Conservation (phyloP, 345 rosid genomes). For the Sonneratia caseolaris region DNA sequence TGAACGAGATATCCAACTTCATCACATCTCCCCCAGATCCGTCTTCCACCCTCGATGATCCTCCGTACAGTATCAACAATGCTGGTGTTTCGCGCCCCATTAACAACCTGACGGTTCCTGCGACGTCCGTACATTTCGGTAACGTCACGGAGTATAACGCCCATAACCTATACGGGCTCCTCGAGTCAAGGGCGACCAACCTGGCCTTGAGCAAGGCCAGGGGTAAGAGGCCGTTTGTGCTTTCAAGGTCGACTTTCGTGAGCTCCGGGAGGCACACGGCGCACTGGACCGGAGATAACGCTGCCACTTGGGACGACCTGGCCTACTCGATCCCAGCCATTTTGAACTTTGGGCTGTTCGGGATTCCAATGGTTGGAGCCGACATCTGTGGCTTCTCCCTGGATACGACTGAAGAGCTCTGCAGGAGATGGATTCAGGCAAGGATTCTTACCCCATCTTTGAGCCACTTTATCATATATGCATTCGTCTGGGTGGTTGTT, state of each 20-base stretch:
- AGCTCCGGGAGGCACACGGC: conserved; percentile 72
- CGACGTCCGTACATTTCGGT: conserved; percentile 45
- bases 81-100: conserved; percentile 23
- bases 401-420: conserved; percentile 59
- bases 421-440: conserved; percentile 74
- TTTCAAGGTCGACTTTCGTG: conserved; percentile 60
- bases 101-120: conserved; percentile 37
- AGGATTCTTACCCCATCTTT: not conserved
- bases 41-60: conserved; percentile 42
- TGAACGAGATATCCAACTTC: conserved; percentile 70
- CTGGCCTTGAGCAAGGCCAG: conserved; percentile 35
- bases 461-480: no score
- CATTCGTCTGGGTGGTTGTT: no score
- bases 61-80: conserved; percentile 68
- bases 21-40: conserved; percentile 29
- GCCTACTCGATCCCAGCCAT: conserved; percentile 51
- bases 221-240: conserved; percentile 57
- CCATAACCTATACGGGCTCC: conserved; percentile 59
- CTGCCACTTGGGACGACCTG: conserved; percentile 58
- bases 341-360: conserved; percentile 61
- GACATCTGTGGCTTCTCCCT: conserved; percentile 60
- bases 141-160: conserved; percentile 48
- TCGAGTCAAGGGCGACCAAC: conserved; percentile 55
- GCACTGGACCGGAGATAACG: conserved; percentile 77
- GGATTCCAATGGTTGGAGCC: conserved; percentile 81